Conservation (phyloP, 2,329 filamentous ascomycete species). For the Fusarium sp. region DNA sequence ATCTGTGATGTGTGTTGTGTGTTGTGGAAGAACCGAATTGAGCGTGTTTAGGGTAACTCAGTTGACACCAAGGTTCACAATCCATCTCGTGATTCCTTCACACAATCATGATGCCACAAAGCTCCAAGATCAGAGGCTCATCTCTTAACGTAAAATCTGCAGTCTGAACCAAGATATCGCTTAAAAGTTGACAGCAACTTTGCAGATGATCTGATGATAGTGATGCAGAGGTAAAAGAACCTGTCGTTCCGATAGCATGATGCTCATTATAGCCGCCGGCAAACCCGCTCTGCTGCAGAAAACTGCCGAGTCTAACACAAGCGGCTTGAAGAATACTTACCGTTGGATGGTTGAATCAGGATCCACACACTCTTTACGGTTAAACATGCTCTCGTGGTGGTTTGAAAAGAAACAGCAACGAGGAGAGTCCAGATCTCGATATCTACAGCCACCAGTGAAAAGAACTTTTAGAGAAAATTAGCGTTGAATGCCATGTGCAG, state of each 20-base stretch:
- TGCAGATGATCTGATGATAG: slow-evolving; percentile 33
- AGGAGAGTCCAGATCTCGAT: background rate
- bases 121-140: slow-evolving; percentile 3
- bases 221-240: background rate
- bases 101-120: background rate
- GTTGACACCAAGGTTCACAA: background rate
- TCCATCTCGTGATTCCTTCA: background rate
- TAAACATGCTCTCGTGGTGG: slow-evolving; percentile 8
- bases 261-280: slow-evolving; percentile 19
- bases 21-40: background rate
- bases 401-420: background rate
- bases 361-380: background rate
- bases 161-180: background rate
- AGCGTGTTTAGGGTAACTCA: slow-evolving; percentile 4
- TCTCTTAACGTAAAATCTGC: background rate
- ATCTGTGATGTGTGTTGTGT: background rate
- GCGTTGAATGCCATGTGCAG: background rate
- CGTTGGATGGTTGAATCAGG: background rate
- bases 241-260: slow-evolving; percentile 12
- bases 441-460: background rate
- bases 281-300: background rate
- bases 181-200: background rate
- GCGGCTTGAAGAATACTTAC: background rate
- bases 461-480: background rate
- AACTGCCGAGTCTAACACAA: slow-evolving; percentile 10